These are phyloP conservation scores for Penicillium sp. DNA, from an alignment of 2,329 filamentous ascomycete species.

Conservation along the genomic window DNA sequence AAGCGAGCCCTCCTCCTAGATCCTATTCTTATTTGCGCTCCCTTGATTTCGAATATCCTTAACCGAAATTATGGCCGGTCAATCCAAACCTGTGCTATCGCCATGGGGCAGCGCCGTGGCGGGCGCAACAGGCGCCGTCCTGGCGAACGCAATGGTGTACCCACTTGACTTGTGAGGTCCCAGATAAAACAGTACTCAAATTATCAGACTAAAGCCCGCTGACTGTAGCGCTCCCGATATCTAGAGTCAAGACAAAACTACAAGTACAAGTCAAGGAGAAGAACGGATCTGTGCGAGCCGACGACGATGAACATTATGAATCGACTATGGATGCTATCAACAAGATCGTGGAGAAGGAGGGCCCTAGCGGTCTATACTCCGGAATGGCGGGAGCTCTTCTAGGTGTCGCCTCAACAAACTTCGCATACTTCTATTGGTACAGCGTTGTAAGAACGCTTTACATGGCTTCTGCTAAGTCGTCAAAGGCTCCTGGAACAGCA, in stretches of 20 bases:
- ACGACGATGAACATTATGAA: conserved; percentile 69
- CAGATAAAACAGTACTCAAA: neutral
- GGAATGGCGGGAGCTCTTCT: conserved; percentile 83
- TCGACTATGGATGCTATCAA: conserved; percentile 85
- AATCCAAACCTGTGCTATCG: conserved; percentile 70
- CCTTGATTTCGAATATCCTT: conserved; percentile 2
- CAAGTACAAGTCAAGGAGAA: conserved; percentile 84
- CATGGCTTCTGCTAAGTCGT: conserved; percentile 56
- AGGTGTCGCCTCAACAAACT: conserved; percentile 95
- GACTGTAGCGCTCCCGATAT: conserved; percentile 15
- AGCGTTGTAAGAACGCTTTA: conserved; percentile 82
- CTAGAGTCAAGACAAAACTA: conserved; percentile 88
- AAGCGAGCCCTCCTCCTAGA: conserved; percentile 6
- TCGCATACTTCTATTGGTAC: conserved; percentile 99
- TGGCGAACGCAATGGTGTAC: conserved; percentile 94
- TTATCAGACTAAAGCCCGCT: conserved; percentile 9
- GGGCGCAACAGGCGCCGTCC: conserved; percentile 85
- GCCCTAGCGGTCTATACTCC: conserved; percentile 77
- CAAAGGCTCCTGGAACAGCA: conserved; percentile 70
- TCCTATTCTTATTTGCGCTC: conserved; percentile 1
- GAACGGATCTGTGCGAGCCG: conserved; percentile 43
- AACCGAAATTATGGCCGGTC: conserved; percentile 48
- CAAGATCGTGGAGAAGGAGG: conserved; percentile 80
- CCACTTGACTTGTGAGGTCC: conserved; percentile 85
- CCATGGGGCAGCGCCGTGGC: conserved; percentile 93